Conservation (phyloP, 495 filamentous ascomycete species). For the Penicillium daleae region DNA sequence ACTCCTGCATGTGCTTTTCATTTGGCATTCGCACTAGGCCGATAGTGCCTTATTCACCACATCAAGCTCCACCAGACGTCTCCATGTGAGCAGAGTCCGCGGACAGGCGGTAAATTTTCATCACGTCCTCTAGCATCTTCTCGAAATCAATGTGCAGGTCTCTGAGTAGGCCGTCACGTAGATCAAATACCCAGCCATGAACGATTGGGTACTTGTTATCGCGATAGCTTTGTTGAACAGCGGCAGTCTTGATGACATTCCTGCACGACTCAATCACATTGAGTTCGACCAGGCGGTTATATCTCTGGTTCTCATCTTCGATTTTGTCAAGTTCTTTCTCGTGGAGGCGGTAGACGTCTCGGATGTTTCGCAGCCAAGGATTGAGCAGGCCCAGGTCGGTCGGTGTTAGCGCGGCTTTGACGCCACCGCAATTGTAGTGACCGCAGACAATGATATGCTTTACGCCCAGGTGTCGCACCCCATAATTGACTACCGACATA, state of each 20-base stretch:
- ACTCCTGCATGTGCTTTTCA: background rate
- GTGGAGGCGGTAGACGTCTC: constrained; percentile 58
- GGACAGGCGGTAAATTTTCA: constrained; percentile 39
- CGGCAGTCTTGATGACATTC: constrained; percentile 60
- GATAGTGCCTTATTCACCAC: background rate
- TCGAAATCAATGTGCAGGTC: constrained; percentile 55
- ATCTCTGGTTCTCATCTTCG: constrained; percentile 40
- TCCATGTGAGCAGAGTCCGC: background rate
- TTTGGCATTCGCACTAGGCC: background rate
- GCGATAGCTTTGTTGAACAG: constrained; percentile 65
- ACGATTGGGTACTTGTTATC: constrained; percentile 67
- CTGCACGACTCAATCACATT: constrained; percentile 67
- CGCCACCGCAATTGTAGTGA: constrained; percentile 80
- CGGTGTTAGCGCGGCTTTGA: constrained; percentile 65
- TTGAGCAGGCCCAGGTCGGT: constrained; percentile 71
- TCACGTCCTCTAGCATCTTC: constrained; percentile 30
- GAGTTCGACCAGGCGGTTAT: constrained; percentile 64
- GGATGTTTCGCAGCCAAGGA: constrained; percentile 75
- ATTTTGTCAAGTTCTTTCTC: constrained; percentile 53
- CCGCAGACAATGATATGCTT: constrained; percentile 83
- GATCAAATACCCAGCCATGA: constrained; percentile 70
- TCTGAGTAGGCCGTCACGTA: constrained; percentile 57
- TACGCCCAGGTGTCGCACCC: constrained; percentile 71
- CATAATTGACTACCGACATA: constrained; percentile 77
- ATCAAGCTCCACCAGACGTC: constrained; percentile 7